Conservation (phyloP, 1,284 basidiomycete species). For the Exobasidium rhododendri region DNA sequence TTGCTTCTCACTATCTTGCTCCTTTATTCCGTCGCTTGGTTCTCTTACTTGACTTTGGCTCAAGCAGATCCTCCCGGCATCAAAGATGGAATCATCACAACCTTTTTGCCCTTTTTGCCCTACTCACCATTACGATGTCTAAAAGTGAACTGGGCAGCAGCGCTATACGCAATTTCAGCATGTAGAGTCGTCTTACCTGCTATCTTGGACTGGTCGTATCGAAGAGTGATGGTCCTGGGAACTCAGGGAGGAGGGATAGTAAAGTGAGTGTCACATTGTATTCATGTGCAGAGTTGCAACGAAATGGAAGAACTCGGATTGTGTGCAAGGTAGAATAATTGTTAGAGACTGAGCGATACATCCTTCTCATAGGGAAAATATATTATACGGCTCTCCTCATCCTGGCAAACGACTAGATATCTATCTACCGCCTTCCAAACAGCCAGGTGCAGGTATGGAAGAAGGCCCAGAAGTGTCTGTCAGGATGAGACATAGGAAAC, state of each 20-base stretch:
- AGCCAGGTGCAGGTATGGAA: background rate
- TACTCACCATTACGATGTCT: conserved; percentile 45
- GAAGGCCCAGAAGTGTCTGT: background rate
- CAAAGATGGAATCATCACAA: conserved; percentile 18
- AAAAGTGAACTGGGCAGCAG: conserved; percentile 43
- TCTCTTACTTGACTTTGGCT: conserved; percentile 49
- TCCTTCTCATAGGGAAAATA: conserved; percentile 30
- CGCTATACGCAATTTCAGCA: conserved; percentile 38
- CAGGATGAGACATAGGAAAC: conserved; percentile 17
- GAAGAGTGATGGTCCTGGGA: conserved; percentile 50
- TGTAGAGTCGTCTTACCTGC: conserved; percentile 36
- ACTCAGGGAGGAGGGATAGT: conserved; percentile 43
- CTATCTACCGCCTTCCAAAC: conserved; percentile 36
- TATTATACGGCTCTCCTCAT: conserved; percentile 42
- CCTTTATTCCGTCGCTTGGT: conserved; percentile 52
- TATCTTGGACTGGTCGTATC: conserved; percentile 48
- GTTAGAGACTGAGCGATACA: background rate
- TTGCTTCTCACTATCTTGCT: conserved; percentile 41
- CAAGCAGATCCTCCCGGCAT: conserved; percentile 44
- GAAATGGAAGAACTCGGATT: background rate
- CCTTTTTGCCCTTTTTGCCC: conserved; percentile 45
- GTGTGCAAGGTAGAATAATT: conserved; percentile 1
- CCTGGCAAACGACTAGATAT: conserved; percentile 42
- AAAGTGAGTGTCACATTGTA: conserved; percentile 8
- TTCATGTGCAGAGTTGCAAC: background rate